Percentiles rank a stretch among this genome's conserved stretches.
phyloP scores from a whole-genome alignment of 2,329 filamentous ascomycete species.

The Chaetomium olivaceum region DNA sequence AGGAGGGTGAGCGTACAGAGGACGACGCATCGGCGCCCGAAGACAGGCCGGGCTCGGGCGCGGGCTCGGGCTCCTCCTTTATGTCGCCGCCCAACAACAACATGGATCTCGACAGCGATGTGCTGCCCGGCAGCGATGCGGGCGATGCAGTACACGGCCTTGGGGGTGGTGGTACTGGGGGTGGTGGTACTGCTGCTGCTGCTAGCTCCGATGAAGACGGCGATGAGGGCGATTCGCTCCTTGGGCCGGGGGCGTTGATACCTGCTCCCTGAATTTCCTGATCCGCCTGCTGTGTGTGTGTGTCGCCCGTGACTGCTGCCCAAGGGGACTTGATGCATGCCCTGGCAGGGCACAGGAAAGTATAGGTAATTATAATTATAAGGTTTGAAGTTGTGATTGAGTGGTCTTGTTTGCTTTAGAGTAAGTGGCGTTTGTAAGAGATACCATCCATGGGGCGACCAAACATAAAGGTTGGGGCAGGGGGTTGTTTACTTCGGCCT shows the following conservation, averaged over 20 bases:
- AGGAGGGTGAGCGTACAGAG: background rate
- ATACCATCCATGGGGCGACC: background rate
- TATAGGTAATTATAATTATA: too few species aligned
- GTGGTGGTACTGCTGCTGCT: too few species aligned
- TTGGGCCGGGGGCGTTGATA: background rate
- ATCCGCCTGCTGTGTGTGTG: background rate
- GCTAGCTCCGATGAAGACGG: background rate
- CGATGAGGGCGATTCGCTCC: background rate
- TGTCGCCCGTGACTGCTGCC: background rate
- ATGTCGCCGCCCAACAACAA: background rate
- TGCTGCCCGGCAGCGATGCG: too few species aligned
- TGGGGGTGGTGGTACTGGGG: too few species aligned
- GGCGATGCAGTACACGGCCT: too few species aligned
- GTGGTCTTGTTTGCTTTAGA: background rate
- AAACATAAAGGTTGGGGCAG: background rate
- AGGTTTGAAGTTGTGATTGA: background rate
- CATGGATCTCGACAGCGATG: background rate
- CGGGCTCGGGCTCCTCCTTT: too few species aligned
- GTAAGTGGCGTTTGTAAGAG: background rate
- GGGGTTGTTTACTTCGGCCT: background rate
- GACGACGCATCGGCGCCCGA: background rate
- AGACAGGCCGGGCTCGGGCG: background rate
- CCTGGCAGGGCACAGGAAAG: background rate
- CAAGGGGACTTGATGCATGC: background rate
- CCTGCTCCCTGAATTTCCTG: too few species aligned